These are phyloP conservation scores for Colletotrichum sp. DNA, from an alignment of 2,329 filamentous ascomycete genomes.

Conservation along the genomic window DNA sequence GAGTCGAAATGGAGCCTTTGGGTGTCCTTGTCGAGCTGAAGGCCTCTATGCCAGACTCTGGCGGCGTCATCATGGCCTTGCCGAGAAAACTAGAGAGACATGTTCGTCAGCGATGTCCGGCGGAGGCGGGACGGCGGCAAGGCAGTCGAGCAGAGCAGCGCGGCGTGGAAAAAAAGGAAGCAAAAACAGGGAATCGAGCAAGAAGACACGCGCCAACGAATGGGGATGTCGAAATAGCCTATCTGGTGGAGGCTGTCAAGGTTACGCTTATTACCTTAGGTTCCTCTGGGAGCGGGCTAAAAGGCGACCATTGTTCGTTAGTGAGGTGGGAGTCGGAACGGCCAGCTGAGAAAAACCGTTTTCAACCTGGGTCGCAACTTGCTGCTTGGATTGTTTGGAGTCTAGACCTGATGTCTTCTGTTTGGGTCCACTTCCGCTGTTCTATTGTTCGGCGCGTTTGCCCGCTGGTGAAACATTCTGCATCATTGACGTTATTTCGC, in stretches of 20 bases:
- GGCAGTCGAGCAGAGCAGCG: neutral
- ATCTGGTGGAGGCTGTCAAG: neutral
- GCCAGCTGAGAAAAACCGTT: neutral
- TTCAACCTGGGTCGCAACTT: neutral
- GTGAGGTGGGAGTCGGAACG: neutral
- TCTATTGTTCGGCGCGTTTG: neutral
- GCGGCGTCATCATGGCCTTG: neutral
- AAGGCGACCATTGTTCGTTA: neutral
- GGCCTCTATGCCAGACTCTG: neutral
- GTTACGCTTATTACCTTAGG: neutral
- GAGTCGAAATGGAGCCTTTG: neutral
- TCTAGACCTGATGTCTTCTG: neutral
- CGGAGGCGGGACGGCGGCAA: neutral
- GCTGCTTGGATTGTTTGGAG: neutral
- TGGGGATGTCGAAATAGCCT: constrained; percentile 2
- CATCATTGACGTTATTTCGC: neutral
- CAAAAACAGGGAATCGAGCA: neutral
- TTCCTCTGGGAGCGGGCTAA: neutral
- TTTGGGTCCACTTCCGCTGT: neutral
- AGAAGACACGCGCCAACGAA: neutral
- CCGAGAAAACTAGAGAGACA: neutral
- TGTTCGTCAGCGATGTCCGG: neutral
- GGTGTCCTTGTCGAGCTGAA: neutral
- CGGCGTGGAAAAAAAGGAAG: neutral
- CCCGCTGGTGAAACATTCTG: neutral